These are phyloP conservation scores for Guillardia theta DNA, from an alignment of 78 protist species.

Conservation along the genomic window DNA sequence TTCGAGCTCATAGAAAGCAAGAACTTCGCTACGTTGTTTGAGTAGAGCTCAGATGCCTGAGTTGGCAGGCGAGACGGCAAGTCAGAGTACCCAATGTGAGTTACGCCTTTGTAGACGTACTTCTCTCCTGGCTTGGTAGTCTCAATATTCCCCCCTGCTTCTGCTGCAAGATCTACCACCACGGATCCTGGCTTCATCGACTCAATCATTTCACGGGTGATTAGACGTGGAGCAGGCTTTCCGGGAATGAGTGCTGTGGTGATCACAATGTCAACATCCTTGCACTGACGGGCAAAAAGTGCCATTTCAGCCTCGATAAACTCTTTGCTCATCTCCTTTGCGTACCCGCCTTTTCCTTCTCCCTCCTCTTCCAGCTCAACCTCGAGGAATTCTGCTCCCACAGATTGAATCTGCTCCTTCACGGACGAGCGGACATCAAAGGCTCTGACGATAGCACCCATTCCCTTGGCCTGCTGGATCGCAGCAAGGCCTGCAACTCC, in stretches of 20 bases:
- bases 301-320: constrained; percentile 89
- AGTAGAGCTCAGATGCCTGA: constrained; percentile 75
- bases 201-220: constrained; percentile 54
- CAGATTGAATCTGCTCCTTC: constrained; percentile 83
- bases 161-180: constrained; percentile 96
- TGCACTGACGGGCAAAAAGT: constrained; percentile 71
- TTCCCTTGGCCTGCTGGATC: constrained; percentile 78
- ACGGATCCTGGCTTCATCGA: constrained; percentile 86
- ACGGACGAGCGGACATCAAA: constrained; percentile 95
- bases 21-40: constrained; percentile 80
- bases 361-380: constrained; percentile 60
- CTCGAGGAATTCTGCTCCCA: constrained; percentile 96
- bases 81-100: constrained; percentile 93
- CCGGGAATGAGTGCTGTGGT: constrained; percentile 98
- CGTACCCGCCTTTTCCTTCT: constrained; percentile 92
- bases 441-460: constrained; percentile 95
- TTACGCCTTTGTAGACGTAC: constrained; percentile 73
- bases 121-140: constrained; percentile 67
- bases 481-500: constrained; percentile 98
- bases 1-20: constrained; percentile 74
- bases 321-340: constrained; percentile 88
- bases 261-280: constrained; percentile 93
- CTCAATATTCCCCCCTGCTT: constrained; percentile 86
- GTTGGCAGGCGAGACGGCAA: constrained; percentile 62
- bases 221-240: constrained; percentile 81